Evolutionary conservation across 1,139 yeast genomes (phyloP).

Genomic region (Taiozyma sp.): DNA sequence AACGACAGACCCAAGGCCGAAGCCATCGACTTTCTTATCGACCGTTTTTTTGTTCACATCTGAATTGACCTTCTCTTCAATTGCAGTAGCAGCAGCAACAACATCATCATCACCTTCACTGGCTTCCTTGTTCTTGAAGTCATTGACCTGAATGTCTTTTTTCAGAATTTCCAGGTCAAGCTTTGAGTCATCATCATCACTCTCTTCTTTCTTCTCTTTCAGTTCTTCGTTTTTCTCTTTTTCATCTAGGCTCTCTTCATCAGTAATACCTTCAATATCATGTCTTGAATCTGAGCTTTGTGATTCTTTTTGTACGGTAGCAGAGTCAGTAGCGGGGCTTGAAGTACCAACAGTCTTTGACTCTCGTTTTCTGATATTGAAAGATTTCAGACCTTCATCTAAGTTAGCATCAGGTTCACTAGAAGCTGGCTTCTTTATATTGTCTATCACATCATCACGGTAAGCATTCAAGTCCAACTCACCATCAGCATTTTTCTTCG

Average conservation of each 20-base stretch:
- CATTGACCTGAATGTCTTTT: conserved; percentile 5
- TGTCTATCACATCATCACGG: background rate
- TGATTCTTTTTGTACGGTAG: background rate
- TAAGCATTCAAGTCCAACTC: background rate
- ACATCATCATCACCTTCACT: background rate
- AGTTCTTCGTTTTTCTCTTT: background rate
- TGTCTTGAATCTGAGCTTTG: background rate
- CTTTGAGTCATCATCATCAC: background rate
- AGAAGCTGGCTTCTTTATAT: background rate
- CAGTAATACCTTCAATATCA: background rate
- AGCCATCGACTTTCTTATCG: background rate
- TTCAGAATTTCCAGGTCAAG: conserved; percentile 3
- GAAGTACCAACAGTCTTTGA: background rate
- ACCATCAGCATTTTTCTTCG: background rate
- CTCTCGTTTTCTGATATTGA: background rate
- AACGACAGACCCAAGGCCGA: background rate
- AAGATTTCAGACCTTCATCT: background rate
- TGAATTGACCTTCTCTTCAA: background rate
- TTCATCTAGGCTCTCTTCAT: background rate
- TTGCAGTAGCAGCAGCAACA: background rate
- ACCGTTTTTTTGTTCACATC: background rate
- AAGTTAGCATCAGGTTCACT: background rate
- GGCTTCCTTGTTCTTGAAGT: background rate
- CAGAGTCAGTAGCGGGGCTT: background rate
- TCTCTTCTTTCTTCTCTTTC: background rate